Evolutionary conservation across 495 filamentous ascomycete genomes (phyloP), one percentile per base, ranked within the genome.

Genomic region (Darksidea phi): DNA sequence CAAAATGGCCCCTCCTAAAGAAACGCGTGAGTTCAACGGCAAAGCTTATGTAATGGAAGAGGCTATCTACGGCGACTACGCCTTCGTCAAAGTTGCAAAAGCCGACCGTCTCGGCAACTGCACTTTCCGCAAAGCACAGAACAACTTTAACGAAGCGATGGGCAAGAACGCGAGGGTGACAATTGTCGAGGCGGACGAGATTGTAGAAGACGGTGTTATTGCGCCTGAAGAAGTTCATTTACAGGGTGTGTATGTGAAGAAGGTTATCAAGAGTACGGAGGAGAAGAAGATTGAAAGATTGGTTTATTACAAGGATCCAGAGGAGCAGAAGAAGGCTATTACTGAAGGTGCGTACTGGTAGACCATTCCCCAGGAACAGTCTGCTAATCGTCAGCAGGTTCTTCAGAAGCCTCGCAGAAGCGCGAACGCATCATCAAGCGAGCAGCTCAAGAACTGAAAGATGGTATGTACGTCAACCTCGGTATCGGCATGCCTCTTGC

Each of bases 401-500:
- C 56, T 1, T 60, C 63, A 26, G 63, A 66, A 47, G 38, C 63
- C 4, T 55, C 63, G 2, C 63, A 56, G 25, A 66, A 66, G 49
- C 83, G 91, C 50, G 90, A 95, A 76, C 80, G 88, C 23, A 96
- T 96, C 69, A 89, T 95, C 11, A 83, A 84, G 59, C 80, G 91
- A 48, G 91, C 91, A 0, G 91, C 91, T 12, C 95, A 92, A 78
- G 91, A 96, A 76, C 95, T 96, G 76, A 88, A 95, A 81, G 92
- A 96, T 68, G 91, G 91, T 68, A 95, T 95, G 90, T 95, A 95
- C 70, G 91, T 90, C 55, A 96, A 96, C 72, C 75, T 96, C 47
- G 91, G 91, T 34, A 95, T 96, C 68, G 91, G 91, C 60, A 96
- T 96, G 90, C 91, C 91, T 28, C 93, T 95, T 87, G 81, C 94